Evolutionary conservation across 192 early-diverging fungal species (phyloP).

Genomic region (Coemansia sp.): DNA sequence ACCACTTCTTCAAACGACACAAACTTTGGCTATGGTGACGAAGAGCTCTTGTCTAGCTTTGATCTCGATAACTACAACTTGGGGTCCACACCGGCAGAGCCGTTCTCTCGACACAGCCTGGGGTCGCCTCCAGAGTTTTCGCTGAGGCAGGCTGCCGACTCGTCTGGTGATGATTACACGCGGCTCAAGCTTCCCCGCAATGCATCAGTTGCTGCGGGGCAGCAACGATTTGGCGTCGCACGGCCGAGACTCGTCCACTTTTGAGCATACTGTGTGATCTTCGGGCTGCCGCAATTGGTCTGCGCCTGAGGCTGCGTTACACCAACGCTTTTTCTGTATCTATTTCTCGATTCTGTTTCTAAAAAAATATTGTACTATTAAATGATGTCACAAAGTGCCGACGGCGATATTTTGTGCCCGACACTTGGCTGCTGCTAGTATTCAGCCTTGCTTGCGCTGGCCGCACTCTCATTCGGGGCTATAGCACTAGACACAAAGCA

Average conservation of each 20-base stretch:
- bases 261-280: background rate
- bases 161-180: background rate
- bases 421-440: background rate
- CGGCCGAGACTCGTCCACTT: constrained; percentile 20
- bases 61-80: constrained; percentile 9
- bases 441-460: background rate
- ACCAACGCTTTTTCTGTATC: background rate
- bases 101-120: background rate
- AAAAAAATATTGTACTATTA: background rate
- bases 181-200: constrained; percentile 4
- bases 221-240: constrained; percentile 23
- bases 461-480: background rate
- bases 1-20: background rate
- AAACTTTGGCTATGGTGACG: background rate
- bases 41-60: background rate
- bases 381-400: background rate
- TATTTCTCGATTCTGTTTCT: background rate
- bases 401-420: background rate
- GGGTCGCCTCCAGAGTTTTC: background rate
- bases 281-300: background rate
- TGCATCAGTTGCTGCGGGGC: constrained; percentile 4
- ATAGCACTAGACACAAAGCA: background rate
- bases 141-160: background rate
- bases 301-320: background rate
- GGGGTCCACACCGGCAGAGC: background rate